phyloP scores from a whole-genome alignment of 371 early-diverging fungal genomes.

The Mucor irregularis region DNA sequence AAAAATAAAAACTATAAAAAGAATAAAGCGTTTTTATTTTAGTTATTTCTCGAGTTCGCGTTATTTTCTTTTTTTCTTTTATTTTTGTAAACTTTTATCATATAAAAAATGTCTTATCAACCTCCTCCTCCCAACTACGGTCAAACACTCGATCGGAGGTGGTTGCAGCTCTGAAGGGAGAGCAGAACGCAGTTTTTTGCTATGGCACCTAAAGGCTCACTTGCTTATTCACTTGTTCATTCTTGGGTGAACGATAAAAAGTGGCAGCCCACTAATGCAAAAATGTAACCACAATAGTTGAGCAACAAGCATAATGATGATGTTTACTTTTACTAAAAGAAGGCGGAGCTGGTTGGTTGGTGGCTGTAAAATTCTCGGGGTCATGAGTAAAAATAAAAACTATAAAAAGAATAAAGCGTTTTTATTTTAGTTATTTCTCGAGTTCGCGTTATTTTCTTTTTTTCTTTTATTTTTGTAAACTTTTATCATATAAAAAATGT shows the following conservation, averaged over 20 bases:
- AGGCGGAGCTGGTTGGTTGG: too few species aligned
- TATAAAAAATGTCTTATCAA: constrained; percentile 25
- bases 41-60: too few species aligned
- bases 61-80: neutral
- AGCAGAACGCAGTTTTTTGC: constrained; percentile 29
- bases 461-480: neutral
- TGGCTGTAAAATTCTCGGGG: too few species aligned
- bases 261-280: constrained; percentile 27
- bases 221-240: constrained; percentile 52
- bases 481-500: constrained; percentile 12
- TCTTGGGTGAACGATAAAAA: constrained; percentile 55
- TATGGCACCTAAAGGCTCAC: constrained; percentile 50
- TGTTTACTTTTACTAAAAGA: too few species aligned
- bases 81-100: neutral
- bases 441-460: too few species aligned
- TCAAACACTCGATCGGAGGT: constrained; percentile 56
- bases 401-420: too few species aligned
- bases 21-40: too few species aligned
- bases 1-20: neutral
- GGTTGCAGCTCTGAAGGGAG: constrained; percentile 33
- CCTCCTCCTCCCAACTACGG: constrained; percentile 24
- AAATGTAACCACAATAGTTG: constrained; percentile 22
- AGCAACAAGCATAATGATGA: too few species aligned
- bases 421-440: too few species aligned
- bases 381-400: neutral